phyloP scores from a whole-genome alignment of 1,139 yeast species.

The Magnusiomyces magnusii region DNA sequence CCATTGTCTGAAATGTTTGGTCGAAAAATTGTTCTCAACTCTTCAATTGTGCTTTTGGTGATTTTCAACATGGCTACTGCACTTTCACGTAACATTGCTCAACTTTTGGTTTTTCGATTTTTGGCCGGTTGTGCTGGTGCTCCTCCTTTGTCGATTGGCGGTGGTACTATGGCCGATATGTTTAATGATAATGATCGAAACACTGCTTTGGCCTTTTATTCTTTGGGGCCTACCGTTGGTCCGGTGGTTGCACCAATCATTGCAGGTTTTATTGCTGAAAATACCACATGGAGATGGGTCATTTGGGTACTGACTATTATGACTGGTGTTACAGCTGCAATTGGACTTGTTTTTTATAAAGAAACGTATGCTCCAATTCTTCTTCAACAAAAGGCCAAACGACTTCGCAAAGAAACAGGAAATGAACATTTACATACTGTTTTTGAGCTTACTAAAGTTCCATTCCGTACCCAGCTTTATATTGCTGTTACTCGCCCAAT shows the following conservation, averaged over 20 bases:
- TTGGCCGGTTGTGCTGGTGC: constrained; percentile 62
- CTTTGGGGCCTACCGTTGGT: constrained; percentile 69
- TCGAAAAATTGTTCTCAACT: constrained; percentile 53
- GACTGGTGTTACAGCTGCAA: constrained; percentile 49
- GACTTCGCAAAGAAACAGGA: constrained; percentile 53
- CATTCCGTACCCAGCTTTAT: constrained; percentile 21
- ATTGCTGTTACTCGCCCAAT: constrained; percentile 46
- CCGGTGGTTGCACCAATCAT: constrained; percentile 68
- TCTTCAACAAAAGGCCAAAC: constrained; percentile 49
- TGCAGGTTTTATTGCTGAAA: constrained; percentile 54
- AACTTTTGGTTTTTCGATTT: constrained; percentile 58
- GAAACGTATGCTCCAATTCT: constrained; percentile 69
- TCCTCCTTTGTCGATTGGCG: constrained; percentile 68
- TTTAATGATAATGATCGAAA: constrained; percentile 52
- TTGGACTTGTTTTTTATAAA: constrained; percentile 43
- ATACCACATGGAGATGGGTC: constrained; percentile 50
- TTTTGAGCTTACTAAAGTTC: constrained; percentile 39
- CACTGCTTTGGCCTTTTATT: constrained; percentile 60
- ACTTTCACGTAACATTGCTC: constrained; percentile 54
- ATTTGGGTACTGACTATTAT: constrained; percentile 61
- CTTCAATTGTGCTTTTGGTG: constrained; percentile 49
- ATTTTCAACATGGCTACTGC: constrained; percentile 62
- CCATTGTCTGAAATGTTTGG: constrained; percentile 74
- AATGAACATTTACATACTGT: constrained; percentile 50
- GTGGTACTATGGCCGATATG: constrained; percentile 65